Conservation (phyloP, 495 filamentous ascomycete species). For the Letharia columbiana region DNA sequence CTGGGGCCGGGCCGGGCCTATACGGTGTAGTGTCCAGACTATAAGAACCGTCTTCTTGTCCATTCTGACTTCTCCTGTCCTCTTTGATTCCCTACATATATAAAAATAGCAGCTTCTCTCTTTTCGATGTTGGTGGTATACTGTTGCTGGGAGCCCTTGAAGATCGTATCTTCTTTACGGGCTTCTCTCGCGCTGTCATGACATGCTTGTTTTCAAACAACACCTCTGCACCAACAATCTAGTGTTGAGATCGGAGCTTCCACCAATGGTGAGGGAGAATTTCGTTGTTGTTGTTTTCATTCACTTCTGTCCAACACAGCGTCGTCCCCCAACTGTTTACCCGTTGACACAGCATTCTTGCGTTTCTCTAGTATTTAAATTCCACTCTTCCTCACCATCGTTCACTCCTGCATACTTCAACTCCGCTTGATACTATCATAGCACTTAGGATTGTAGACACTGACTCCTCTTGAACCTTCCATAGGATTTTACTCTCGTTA, state of each 20-base stretch:
- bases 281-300: neutral
- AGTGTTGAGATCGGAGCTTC: neutral
- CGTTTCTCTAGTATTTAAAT: neutral
- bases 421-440: neutral
- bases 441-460: neutral
- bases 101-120: neutral
- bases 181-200: neutral
- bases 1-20: neutral
- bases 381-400: no score
- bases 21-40: neutral
- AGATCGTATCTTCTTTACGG: neutral
- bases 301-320: neutral
- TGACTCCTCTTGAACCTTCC: neutral
- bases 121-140: neutral
- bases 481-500: no score
- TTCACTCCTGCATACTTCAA: neutral
- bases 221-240: neutral
- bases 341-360: neutral
- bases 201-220: neutral
- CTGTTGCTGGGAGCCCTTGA: neutral
- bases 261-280: neutral
- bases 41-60: neutral
- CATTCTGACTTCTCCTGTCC: no score
- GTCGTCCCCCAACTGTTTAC: neutral
- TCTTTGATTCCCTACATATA: neutral